Conservation (phyloP, 2,329 filamentous ascomycete genomes). For the Cryphonectria japonica region DNA sequence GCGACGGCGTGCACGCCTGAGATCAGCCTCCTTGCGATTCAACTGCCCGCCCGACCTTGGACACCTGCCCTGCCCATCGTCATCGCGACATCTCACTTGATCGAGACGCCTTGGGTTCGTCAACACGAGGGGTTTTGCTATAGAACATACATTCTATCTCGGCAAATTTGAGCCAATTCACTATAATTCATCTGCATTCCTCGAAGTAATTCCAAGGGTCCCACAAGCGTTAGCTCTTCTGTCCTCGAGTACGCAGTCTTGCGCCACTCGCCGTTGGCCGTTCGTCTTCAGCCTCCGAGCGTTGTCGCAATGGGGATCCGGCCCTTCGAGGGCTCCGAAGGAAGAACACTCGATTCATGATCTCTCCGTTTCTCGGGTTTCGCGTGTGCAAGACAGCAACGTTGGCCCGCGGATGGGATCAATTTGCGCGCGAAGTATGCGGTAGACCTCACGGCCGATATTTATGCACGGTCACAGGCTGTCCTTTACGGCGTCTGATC, state of each 20-base stretch:
- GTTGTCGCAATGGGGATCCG: conserved; percentile 23
- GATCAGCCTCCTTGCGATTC: conserved; percentile 17
- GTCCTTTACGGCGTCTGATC: conserved; percentile 32
- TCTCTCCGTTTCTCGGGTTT: conserved; percentile 1
- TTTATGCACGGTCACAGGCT: conserved; percentile 26
- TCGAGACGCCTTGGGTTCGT: not conserved
- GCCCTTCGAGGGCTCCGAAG: conserved; percentile 27
- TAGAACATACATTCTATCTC: not conserved
- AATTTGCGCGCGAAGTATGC: conserved; percentile 18
- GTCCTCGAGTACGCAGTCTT: conserved; percentile 8
- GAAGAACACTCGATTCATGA: conserved; percentile 18
- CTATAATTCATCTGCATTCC: conserved; percentile 8
- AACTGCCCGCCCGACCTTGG: not conserved
- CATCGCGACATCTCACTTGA: not conserved
- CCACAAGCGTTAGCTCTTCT: conserved; percentile 16
- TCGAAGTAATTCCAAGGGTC: not conserved
- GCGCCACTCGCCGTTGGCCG: conserved; percentile 20
- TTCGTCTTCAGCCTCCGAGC: conserved; percentile 14
- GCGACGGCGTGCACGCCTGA: conserved; percentile 7
- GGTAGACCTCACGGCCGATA: conserved; percentile 18
- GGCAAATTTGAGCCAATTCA: not conserved
- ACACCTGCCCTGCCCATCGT: not conserved
- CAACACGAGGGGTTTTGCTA: not conserved
- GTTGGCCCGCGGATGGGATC: conserved; percentile 20
- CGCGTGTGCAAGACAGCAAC: conserved; percentile 13